Conservation (phyloP, 2,329 filamentous ascomycete genomes). For the Dothideomycetes sp. region DNA sequence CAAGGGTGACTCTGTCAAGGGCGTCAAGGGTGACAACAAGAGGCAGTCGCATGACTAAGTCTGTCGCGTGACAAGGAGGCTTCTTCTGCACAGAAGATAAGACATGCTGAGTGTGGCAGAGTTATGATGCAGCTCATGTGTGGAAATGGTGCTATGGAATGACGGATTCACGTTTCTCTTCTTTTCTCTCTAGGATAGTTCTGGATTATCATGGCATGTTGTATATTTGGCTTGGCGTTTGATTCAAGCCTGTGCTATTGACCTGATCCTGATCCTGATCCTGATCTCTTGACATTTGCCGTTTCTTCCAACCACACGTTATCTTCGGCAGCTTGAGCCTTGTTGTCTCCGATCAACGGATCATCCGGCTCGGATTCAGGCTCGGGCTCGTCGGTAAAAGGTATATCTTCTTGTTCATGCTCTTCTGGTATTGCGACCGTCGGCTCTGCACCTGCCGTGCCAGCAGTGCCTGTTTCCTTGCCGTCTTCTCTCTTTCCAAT, state of each 20-base stretch:
- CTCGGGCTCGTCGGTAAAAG: constrained; percentile 24
- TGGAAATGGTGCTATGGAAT: no score
- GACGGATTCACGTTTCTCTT: no score
- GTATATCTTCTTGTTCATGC: not conserved
- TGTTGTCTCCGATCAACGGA: constrained; percentile 13
- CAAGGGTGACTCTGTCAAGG: constrained; percentile 65
- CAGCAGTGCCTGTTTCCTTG: constrained; percentile 22
- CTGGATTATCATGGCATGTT: no score
- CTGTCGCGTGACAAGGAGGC: no score
- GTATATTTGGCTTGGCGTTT: no score
- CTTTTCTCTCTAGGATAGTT: no score
- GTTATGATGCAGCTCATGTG: no score
- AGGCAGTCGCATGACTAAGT: constrained; percentile 58
- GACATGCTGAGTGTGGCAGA: no score
- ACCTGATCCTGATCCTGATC: not conserved
- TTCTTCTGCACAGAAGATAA: no score
- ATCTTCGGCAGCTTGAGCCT: constrained; percentile 3
- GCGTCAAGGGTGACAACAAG: constrained; percentile 84
- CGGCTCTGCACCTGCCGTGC: constrained; percentile 17
- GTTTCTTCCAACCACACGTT: constrained; percentile 6
- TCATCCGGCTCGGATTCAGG: no score
- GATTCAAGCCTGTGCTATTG: no score
- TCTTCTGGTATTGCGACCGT: constrained; percentile 13
- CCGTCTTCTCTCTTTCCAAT: constrained; percentile 60
- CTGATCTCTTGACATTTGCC: not conserved